A percentile compares a stretch with the other conserved stretches of the same genome.
phyloP scores from a whole-genome alignment of 2,329 filamentous ascomycete genomes.

The Penicillium glabrum region DNA sequence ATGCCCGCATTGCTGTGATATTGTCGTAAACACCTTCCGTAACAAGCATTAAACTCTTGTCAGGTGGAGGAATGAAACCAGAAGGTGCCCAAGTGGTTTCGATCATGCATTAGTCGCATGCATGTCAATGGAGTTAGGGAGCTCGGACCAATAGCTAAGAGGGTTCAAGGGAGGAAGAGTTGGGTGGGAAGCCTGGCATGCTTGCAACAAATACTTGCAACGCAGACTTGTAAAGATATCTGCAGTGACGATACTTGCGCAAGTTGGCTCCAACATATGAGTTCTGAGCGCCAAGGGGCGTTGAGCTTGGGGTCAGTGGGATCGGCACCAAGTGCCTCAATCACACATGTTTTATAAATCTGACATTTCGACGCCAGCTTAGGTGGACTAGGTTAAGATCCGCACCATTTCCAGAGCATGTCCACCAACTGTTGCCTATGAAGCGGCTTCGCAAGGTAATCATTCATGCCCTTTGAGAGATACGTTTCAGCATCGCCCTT shows the following conservation, averaged over 20 bases:
- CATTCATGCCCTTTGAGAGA: constrained; percentile 56
- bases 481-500: constrained; percentile 57
- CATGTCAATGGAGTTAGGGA: neutral
- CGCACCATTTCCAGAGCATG: constrained; percentile 43
- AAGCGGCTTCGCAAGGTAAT: constrained; percentile 57
- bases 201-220: too few relatives aligned
- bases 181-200: too few relatives aligned
- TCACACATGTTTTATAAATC: neutral
- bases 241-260: too few relatives aligned
- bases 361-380: neutral
- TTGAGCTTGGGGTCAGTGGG: neutral
- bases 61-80: neutral
- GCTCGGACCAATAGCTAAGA: neutral
- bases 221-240: too few relatives aligned
- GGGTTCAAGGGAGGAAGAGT: neutral
- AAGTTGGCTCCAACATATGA: too few relatives aligned
- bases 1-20: neutral
- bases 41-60: neutral
- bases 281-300: neutral
- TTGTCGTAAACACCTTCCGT: neutral
- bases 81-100: neutral
- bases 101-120: neutral
- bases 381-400: constrained; percentile 14
- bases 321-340: neutral
- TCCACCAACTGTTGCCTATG: constrained; percentile 50